These are phyloP conservation scores for Fusarium musae DNA, from an alignment of 2,329 filamentous ascomycete genomes.

Conservation along the genomic window DNA sequence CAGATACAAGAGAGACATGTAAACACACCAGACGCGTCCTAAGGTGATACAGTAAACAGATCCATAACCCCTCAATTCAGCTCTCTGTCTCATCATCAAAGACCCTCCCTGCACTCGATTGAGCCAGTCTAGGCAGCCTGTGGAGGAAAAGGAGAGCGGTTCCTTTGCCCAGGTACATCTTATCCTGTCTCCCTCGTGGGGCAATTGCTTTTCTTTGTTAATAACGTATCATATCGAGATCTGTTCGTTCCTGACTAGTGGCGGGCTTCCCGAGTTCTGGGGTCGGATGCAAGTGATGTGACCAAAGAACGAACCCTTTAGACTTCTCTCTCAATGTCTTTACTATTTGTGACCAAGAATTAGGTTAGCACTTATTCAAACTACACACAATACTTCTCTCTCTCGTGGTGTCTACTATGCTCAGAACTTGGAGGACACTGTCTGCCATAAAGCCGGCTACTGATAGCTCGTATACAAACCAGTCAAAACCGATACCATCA, in stretches of 20 bases:
- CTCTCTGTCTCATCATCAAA: slow-evolving; percentile 22
- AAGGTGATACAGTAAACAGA: slow-evolving; percentile 1
- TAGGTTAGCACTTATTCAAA: too few relatives aligned
- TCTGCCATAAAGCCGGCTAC: not conserved
- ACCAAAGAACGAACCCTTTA: not conserved
- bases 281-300: not conserved
- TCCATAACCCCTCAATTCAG: slow-evolving; percentile 11
- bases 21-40: slow-evolving; percentile 22
- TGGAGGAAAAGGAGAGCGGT: not conserved
- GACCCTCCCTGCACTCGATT: slow-evolving; percentile 23
- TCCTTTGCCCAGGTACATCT: not conserved
- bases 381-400: not conserved
- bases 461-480: not conserved
- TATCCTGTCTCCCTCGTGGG: not conserved
- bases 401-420: not conserved
- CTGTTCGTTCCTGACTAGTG: not conserved
- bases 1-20: slow-evolving; percentile 9
- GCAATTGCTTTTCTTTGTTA: not conserved
- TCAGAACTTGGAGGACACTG: not conserved
- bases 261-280: slow-evolving; percentile 13
- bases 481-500: not conserved
- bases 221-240: not conserved
- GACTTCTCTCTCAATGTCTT: not conserved
- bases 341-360: not conserved
- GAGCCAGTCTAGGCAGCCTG: not conserved